Evolutionary conservation across 768 basidiomycete species (phyloP).

Genomic region (Leccinum sublutescens): DNA sequence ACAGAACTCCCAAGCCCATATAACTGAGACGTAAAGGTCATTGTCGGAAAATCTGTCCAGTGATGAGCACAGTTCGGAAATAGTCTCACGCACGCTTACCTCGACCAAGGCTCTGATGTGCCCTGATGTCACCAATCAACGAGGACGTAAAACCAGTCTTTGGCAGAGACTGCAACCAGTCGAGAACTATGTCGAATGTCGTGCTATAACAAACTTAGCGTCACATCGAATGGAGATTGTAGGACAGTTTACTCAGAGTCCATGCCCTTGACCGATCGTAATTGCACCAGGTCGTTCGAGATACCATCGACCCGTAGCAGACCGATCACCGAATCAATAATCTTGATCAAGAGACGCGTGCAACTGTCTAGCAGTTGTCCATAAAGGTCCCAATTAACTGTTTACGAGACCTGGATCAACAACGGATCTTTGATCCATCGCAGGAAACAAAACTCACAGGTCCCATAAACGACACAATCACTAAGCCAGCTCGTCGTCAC

Average conservation of each 20-base stretch:
- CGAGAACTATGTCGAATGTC: conserved; percentile 25
- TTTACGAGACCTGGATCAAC: conserved; percentile 1
- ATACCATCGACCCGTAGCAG: conserved; percentile 30
- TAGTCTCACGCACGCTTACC: conserved; percentile 10
- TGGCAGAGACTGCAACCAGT: conserved; percentile 27
- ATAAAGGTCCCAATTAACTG: conserved; percentile 61
- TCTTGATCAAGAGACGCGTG: conserved; percentile 40
- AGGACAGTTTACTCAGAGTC: conserved; percentile 40
- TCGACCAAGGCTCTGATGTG: conserved; percentile 29
- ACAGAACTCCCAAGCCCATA: conserved; percentile 41
- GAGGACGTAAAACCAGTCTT: conserved; percentile 11
- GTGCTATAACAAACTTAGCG: conserved; percentile 15
- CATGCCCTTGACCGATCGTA: conserved; percentile 33
- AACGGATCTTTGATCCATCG: not conserved
- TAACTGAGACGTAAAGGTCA: conserved; percentile 49
- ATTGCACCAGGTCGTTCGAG: conserved; percentile 33
- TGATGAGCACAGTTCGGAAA: not conserved
- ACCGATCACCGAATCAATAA: conserved; percentile 28
- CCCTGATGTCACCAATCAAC: conserved; percentile 24
- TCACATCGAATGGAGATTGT: not conserved
- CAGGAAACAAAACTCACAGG: conserved; percentile 41
- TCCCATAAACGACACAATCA: conserved; percentile 34
- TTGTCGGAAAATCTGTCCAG: conserved; percentile 34
- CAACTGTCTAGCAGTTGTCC: conserved; percentile 42
- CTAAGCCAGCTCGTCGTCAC: conserved; percentile 19